Conservation (phyloP, 1,284 basidiomycete genomes). For the Cutaneotrichosporon cavernicola region DNA sequence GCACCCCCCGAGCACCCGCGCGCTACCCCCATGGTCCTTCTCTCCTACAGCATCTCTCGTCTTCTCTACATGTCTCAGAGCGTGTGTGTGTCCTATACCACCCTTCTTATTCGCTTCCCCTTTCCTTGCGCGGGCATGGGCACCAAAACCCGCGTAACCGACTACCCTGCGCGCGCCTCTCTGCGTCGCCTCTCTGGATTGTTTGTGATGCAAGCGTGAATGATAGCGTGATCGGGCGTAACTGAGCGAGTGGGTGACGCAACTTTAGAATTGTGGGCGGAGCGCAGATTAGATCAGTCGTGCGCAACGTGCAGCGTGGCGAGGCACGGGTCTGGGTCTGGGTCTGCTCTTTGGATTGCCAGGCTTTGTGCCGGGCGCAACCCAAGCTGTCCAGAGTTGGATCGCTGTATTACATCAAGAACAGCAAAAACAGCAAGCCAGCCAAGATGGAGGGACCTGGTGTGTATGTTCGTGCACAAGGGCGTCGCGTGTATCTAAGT, state of each 20-base stretch:
- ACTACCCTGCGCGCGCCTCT: conserved; percentile 10
- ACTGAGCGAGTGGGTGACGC: not conserved
- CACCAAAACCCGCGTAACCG: not conserved
- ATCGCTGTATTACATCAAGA: not conserved
- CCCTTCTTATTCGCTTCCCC: conserved; percentile 22
- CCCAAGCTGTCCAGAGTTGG: not conserved
- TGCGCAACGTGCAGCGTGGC: not conserved
- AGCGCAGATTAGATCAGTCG: conserved; percentile 1
- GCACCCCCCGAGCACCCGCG: not conserved
- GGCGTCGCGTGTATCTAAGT: not conserved
- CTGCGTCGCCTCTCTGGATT: conserved; percentile 17
- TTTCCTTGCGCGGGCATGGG: conserved; percentile 6
- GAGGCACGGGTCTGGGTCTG: not conserved
- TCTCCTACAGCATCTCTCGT: conserved; percentile 18
- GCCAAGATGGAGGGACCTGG: no score
- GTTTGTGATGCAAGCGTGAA: conserved; percentile 23
- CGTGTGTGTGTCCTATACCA: conserved; percentile 26
- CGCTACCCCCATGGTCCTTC: not conserved
- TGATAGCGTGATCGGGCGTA: not conserved
- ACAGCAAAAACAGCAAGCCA: not conserved
- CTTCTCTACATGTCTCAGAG: conserved; percentile 23
- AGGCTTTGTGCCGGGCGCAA: not conserved
- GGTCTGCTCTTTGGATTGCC: not conserved
- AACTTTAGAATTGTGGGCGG: not conserved
- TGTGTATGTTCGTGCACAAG: not conserved